Evolutionary conservation across 495 filamentous ascomycete species (phyloP).

Genomic region (Tuber brumale): DNA sequence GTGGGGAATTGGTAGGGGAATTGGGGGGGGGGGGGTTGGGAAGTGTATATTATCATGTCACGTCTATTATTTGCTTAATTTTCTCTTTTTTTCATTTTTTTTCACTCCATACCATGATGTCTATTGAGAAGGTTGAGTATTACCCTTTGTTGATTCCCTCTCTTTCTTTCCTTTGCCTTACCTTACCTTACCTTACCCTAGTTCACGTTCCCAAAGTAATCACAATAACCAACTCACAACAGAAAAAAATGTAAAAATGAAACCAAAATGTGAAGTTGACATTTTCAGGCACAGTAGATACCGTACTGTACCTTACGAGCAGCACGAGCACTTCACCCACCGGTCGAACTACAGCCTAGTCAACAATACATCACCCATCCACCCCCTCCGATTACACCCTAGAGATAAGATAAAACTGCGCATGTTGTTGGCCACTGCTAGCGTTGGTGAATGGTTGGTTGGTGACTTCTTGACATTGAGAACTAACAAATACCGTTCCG

Average conservation of each 20-base stretch:
- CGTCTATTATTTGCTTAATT: background rate
- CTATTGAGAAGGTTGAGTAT: background rate
- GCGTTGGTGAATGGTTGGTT: background rate
- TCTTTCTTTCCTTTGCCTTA: background rate
- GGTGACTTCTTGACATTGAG: background rate
- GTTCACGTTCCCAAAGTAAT: background rate
- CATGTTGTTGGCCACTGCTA: background rate
- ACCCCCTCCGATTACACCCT: background rate
- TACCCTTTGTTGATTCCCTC: background rate
- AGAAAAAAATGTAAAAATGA: background rate
- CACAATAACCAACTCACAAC: background rate
- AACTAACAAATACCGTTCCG: background rate
- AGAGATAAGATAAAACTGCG: background rate
- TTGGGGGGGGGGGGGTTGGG: conserved; percentile 7
- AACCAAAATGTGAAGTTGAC: background rate
- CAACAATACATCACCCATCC: background rate
- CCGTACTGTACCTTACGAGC: background rate
- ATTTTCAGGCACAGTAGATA: background rate
- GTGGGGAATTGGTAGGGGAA: conserved; percentile 15
- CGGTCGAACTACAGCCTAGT: background rate
- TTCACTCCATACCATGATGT: background rate
- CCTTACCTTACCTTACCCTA: background rate
- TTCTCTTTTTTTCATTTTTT: background rate
- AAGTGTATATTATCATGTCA: background rate
- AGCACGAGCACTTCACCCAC: background rate